These are phyloP conservation scores for Daldinia caldariorum DNA, from an alignment of 495 filamentous ascomycete species.

Conservation along the genomic window DNA sequence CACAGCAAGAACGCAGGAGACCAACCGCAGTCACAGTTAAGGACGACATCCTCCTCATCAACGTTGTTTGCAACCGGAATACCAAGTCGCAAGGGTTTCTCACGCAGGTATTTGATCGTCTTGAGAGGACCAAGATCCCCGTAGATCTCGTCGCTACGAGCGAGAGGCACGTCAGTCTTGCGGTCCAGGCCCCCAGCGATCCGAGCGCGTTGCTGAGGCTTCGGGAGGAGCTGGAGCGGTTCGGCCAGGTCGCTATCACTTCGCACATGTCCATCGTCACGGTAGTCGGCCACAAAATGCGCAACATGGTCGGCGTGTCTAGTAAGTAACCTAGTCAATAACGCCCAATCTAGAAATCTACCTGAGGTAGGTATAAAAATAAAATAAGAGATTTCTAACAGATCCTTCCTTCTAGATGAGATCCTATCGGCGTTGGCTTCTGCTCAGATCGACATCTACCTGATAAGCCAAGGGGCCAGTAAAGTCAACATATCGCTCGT, in stretches of 20 bases:
- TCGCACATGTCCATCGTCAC: conserved; percentile 53
- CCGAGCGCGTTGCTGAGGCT: conserved; percentile 40
- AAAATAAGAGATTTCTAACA: conserved; percentile 18
- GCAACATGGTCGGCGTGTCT: conserved; percentile 53
- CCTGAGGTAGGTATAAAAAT: background rate
- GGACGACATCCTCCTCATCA: conserved; percentile 52
- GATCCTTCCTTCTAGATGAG: conserved; percentile 39
- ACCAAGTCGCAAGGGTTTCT: conserved; percentile 52
- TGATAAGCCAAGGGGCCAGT: conserved; percentile 56
- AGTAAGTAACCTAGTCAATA: conserved; percentile 43
- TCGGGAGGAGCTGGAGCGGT: conserved; percentile 46
- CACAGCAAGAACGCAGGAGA: conserved; percentile 46
- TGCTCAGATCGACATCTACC: conserved; percentile 52
- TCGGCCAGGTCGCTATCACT: conserved; percentile 48
- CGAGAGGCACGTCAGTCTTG: conserved; percentile 53
- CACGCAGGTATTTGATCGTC: conserved; percentile 49
- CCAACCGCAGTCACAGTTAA: conserved; percentile 56
- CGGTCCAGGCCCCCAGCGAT: conserved; percentile 47
- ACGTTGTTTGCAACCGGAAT: conserved; percentile 52
- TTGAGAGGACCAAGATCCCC: conserved; percentile 49
- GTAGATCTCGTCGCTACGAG: conserved; percentile 55
- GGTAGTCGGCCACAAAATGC: conserved; percentile 56
- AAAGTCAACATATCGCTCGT: conserved; percentile 58
- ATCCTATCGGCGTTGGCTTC: conserved; percentile 52
- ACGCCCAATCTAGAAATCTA: background rate